Base-by-base conservation (phyloP, 257 asterid species). In the Ajuga chamaepitys region DNA sequence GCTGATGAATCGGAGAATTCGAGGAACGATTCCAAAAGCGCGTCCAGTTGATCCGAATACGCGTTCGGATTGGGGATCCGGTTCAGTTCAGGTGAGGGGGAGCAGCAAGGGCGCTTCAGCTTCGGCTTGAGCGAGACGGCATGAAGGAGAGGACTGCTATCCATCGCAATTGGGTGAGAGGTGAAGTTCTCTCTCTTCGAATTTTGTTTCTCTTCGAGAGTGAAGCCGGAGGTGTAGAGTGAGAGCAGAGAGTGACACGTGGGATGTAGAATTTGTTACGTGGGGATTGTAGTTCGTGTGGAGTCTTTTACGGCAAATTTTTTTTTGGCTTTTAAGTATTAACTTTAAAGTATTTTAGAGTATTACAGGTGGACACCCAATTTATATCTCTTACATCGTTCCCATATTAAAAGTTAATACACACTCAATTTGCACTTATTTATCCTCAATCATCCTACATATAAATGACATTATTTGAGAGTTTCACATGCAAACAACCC, bases 21-120 rank as follows among this genome's bases (percentile, higher is more conserved):
- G 48, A 91, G 70, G 30, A 85, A 60, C 4, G 94, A 82, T 64
- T 91, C 86, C 78, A 91, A 37, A 0, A 88, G 81, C 58, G 63
- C 76, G 75, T 91, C 94, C 67, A 81, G 22, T 13, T 77, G 80
- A 62, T 72, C 62, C n/a, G 66, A 42, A 45, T 54, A 62, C 28
- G 71, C 61, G 34, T 16, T 74, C 25, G 77, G 68, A 10, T 8
- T 34, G 1, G 41, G 58, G 59, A 14, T 42, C 9, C 65, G 76
- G 55, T 47, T 37, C 12, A 70, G 30, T 10, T 73, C 77, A 3
- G 75, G 16, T 22, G 58, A 62, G 1, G 76, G 58, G 9, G 79
- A 57, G 68, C 78, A 72, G 68, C 89, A 83, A 3, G 85, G 90
- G 75, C 91, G 97, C 71, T 87, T 85, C 52, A 75, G 82, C 71